These are phyloP conservation scores for Allantophomopsis lycopodina DNA, from an alignment of 2,329 filamentous ascomycete species.

Conservation along the genomic window DNA sequence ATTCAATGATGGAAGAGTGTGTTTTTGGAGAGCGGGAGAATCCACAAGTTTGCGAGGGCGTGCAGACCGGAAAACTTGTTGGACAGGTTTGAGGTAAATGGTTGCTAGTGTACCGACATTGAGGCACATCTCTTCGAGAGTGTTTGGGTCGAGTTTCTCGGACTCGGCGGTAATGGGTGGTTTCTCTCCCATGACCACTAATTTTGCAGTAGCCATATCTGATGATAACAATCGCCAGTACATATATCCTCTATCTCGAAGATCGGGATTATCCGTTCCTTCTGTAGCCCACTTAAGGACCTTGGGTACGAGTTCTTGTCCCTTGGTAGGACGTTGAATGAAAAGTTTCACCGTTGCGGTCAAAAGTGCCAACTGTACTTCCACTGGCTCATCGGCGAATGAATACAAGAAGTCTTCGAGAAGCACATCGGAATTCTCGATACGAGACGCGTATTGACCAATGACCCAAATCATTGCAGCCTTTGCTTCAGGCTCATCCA, in stretches of 20 bases:
- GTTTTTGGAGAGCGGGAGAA: conserved; percentile 73
- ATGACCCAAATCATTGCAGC: conserved; percentile 99
- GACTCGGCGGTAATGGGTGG: conserved; percentile 92
- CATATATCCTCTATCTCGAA: conserved; percentile 95
- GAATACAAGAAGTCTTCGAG: conserved; percentile 91
- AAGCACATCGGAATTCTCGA: conserved; percentile 89
- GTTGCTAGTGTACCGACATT: conserved; percentile 93
- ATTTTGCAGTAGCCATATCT: conserved; percentile 73
- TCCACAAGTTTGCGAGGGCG: conserved; percentile 67
- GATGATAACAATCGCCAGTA: conserved; percentile 96
- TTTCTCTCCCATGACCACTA: conserved; percentile 94
- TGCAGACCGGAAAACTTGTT: conserved; percentile 88
- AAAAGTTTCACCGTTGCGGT: conserved; percentile 97
- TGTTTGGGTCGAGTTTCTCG: conserved; percentile 81
- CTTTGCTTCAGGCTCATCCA: conserved; percentile 96
- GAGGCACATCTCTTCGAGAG: conserved; percentile 92
- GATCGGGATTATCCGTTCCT: conserved; percentile 96
- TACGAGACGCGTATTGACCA: conserved; percentile 91
- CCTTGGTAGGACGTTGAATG: conserved; percentile 91
- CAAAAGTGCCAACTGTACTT: conserved; percentile 86
- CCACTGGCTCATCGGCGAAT: conserved; percentile 87
- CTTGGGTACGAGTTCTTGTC: conserved; percentile 82
- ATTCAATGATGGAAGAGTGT: conserved; percentile 38
- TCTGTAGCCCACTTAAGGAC: conserved; percentile 98
- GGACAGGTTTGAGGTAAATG: conserved; percentile 94